Evolutionary conservation across 2,329 filamentous ascomycete species (phyloP), one percentile per base, ranked within the genome.

Genomic region (Pyrenophora graminea): DNA sequence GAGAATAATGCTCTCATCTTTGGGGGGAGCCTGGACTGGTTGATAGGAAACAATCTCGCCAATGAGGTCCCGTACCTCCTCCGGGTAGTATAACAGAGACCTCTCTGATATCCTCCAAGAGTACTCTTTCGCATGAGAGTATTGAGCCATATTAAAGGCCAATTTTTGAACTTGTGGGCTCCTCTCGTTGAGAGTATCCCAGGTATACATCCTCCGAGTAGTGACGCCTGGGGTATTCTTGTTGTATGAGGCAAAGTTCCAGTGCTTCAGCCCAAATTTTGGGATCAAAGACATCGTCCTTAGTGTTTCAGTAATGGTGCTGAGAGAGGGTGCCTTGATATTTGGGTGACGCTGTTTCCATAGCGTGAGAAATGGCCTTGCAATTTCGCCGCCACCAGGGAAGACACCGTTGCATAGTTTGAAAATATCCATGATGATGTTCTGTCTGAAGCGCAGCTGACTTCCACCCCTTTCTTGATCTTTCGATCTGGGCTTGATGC

Each of bases 351-450:
- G 77, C 51, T 74, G 63, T 74, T 77, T 71, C 82, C 83, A 86
- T 13, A 77, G 70, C 2, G 77, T 77, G 12, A 75, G 70, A 56
- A 84, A 85, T 7, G 83, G 79, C 55, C 78, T 75, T 67, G 76
- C 78, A n/a, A 85, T 74, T 56, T 84, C 82, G 38, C 73, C 74
- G 19, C 81, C 77, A 32, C 80, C 76, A 2, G 83, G 82, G 45
- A 81, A 85, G 2, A 81, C 78, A 6, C 84, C 84, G 39, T 76
- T 76, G 47, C 79, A 80, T 41, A 77, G 74, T 38, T 80, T 72
- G 10, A 86, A 62, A 33, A 86, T 79, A 21, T 83, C 76, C 63
- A 82, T 67, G 3, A 86, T 71, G 25, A 85, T 79, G 15, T 77
- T 77, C 21, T 61, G 60, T 21, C 63, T 59, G 15, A 64, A 62